Evolutionary conservation across 192 early-diverging fungal genomes (phyloP).

Genomic region (Coemansia sp.): DNA sequence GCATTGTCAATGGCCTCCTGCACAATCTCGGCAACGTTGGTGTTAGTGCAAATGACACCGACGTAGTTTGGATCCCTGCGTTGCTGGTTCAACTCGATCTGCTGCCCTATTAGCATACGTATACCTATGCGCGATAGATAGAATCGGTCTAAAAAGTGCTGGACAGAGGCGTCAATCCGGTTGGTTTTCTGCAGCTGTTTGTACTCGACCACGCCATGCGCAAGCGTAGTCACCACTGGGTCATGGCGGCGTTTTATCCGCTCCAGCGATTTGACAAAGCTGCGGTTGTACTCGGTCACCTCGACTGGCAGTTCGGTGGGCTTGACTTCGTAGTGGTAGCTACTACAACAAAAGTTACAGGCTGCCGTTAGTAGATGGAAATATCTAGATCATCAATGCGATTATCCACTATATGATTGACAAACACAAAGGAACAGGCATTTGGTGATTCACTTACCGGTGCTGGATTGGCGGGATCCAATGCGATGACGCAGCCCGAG

Average conservation of each 20-base stretch:
- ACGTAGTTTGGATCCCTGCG: conserved; percentile 72
- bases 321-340: conserved; percentile 53
- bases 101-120: conserved; percentile 92
- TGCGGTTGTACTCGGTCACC: conserved; percentile 73
- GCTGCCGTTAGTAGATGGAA: too few species aligned
- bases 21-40: conserved; percentile 76
- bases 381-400: too few species aligned
- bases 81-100: conserved; percentile 66
- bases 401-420: too few species aligned
- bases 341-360: conserved; percentile 20
- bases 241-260: conserved; percentile 90
- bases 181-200: conserved; percentile 60
- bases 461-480: conserved; percentile 55
- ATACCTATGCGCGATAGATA: conserved; percentile 99
- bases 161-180: conserved; percentile 72
- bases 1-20: conserved; percentile 90
- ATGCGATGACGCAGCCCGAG: conserved; percentile 28
- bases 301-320: conserved; percentile 64
- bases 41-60: conserved; percentile 92
- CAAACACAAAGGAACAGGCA: too few species aligned
- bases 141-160: conserved; percentile 92
- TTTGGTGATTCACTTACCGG: conserved; percentile 29
- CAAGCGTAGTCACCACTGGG: conserved; percentile 87
- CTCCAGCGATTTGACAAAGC: conserved; percentile 87
- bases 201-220: conserved; percentile 91